Base-by-base conservation (phyloP, 495 filamentous ascomycete genomes). In the Trichocladium uniseriatum region DNA sequence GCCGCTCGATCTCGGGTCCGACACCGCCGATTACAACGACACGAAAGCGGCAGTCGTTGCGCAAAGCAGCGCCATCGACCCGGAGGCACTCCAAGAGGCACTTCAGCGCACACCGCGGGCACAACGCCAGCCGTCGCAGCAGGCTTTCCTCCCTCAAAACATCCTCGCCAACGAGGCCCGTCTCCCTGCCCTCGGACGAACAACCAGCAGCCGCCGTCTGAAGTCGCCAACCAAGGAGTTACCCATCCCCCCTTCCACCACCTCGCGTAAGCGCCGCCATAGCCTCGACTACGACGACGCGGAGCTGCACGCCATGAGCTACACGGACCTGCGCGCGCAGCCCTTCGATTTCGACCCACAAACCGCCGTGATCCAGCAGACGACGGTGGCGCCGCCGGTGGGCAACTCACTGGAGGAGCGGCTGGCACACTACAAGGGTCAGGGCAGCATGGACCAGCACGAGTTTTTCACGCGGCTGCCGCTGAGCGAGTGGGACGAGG, bases 401-500 rank as follows among this genome's bases (percentile, higher is more conserved):
- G 59, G 43, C 3, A 48, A 47, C 9, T 49, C 38, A 1, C 7
- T 79, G 7, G 58, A 63, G 15, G 66, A 71, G 3, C 71, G 72
- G 35, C 56, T 83, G 5, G 53, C 65, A 31, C 58, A 76, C 45
- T 70, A 72, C 53, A 49, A 58, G 42, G 35, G 24, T 46, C 54
- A 69, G 48, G 54, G 62, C 19, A 42, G 67, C 62, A 28, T 69
- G 16, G 72, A 77, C 15, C 83, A 87, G 49, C 68, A 69, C 40
- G 63, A 69, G 2, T 86, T 88, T 62, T 81, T 89, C 53, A 66
- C 73, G 9, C 74, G 73, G 5, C 69, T 94, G 58, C 59, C 77
- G 3, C 73, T 86, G 19, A 69, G 76, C 21, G 83, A 91, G 60
- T 92, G 89, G 84, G 89, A 95, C 60, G 74, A 83, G 40, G 79